Evolutionary conservation across 2,329 filamentous ascomycete genomes (phyloP).

Genomic region (Alternaria rosae): DNA sequence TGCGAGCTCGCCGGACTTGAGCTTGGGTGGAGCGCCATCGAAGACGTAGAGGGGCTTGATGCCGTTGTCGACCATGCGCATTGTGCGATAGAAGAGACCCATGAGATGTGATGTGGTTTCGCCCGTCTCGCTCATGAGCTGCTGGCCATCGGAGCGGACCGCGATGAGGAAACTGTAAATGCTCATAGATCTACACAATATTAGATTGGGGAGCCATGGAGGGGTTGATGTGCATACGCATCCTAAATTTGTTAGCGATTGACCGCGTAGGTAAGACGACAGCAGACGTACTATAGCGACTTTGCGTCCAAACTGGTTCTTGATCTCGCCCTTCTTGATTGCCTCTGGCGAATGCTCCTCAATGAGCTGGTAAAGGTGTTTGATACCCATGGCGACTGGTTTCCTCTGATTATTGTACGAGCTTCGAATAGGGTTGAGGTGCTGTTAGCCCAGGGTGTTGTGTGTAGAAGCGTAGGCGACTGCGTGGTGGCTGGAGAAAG

Average conservation of each 20-base stretch:
- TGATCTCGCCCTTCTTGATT: conserved; percentile 96
- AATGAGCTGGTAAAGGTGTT: conserved; percentile 58
- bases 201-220: conserved; percentile 14
- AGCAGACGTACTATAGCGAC: conserved; percentile 81
- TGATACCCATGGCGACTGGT: conserved; percentile 47
- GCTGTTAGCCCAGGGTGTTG: neutral
- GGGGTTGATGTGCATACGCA: conserved; percentile 49
- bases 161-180: conserved; percentile 99
- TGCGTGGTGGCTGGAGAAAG: conserved; percentile 26
- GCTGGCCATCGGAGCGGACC: conserved; percentile 94
- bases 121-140: conserved; percentile 92
- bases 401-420: neutral
- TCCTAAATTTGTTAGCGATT: conserved; percentile 49
- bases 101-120: conserved; percentile 98
- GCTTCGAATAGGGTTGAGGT: neutral
- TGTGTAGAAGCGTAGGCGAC: conserved; percentile 11
- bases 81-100: conserved; percentile 99
- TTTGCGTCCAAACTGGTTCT: conserved; percentile 98
- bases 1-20: conserved; percentile 96
- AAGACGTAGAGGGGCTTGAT: conserved; percentile 99
- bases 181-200: conserved; percentile 79
- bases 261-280: neutral
- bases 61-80: conserved; percentile 97
- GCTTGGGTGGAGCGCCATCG: conserved; percentile 93
- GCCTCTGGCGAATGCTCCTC: conserved; percentile 90